A percentile compares a stretch with the other conserved stretches of the same genome.
phyloP scores from a whole-genome alignment of 1,284 basidiomycete species.

The Apiotrichum mycotoxinovorans region DNA sequence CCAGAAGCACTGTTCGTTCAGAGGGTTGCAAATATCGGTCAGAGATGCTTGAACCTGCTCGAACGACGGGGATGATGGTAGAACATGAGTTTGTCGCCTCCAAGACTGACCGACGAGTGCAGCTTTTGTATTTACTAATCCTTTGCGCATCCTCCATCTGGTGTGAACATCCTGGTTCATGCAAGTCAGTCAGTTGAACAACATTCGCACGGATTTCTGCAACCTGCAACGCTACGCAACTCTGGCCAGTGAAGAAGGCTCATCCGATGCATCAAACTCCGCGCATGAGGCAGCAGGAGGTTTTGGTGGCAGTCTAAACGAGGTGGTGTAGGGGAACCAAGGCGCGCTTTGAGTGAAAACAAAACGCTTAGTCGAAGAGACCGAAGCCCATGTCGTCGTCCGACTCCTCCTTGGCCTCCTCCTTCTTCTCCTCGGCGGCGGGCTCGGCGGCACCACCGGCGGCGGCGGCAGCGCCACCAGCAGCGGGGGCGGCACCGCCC shows the following conservation, averaged over 20 bases:
- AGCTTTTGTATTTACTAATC: no score
- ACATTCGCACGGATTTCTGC: no score
- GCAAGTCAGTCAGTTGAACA: no score
- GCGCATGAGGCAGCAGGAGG: background rate
- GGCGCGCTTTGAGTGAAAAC: background rate
- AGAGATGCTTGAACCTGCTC: no score
- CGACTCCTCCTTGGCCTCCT: constrained; percentile 56
- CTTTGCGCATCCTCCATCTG: no score
- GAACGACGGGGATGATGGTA: background rate
- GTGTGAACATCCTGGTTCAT: no score
- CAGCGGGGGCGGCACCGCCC: constrained; percentile 45
- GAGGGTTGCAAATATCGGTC: no score
- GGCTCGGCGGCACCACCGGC: constrained; percentile 62
- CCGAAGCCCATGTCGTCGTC: constrained; percentile 67
- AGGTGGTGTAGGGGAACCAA: no score
- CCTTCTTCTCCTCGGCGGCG: constrained; percentile 63
- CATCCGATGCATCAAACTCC: constrained; percentile 5
- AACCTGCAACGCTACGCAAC: background rate
- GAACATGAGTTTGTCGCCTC: no score
- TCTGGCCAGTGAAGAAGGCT: background rate
- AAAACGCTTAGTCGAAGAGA: constrained; percentile 74
- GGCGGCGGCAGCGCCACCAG: constrained; percentile 46
- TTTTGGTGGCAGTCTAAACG: no score
- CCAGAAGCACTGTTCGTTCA: no score
- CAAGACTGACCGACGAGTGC: no score